phyloP scores from a whole-genome alignment of 176 grass and related monocot genomes.

The Hordeum marinum region DNA sequence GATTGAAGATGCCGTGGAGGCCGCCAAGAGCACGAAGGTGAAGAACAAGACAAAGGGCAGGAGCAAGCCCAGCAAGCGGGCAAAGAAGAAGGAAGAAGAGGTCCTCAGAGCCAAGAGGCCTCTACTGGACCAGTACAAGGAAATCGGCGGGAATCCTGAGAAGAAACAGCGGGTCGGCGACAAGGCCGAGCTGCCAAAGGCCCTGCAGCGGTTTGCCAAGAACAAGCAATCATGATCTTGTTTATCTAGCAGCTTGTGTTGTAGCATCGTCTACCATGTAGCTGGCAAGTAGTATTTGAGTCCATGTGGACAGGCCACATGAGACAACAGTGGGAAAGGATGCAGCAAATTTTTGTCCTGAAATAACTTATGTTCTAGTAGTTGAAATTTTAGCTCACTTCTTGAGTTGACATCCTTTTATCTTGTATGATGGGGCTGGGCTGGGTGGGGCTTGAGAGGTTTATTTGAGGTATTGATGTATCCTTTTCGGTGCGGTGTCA shows the following conservation, averaged over 20 bases:
- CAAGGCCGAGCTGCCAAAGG: slow-evolving; percentile 53
- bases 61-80: slow-evolving; percentile 80
- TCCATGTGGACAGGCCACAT: not conserved
- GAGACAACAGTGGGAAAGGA: not conserved
- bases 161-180: slow-evolving; percentile 51
- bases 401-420: not conserved
- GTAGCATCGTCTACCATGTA: not conserved
- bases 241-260: not conserved
- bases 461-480: not conserved
- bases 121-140: slow-evolving; percentile 47
- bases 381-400: not conserved
- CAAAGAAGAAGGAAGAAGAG: slow-evolving; percentile 71
- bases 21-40: slow-evolving; percentile 41
- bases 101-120: slow-evolving; percentile 71
- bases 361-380: slow-evolving; percentile 3
- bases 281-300: not conserved
- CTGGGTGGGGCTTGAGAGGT: not conserved
- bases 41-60: slow-evolving; percentile 99
- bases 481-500: not conserved
- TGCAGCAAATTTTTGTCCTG: not conserved
- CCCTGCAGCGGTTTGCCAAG: slow-evolving; percentile 66
- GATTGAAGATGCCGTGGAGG: slow-evolving; percentile 55
- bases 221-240: slow-evolving; percentile 29
- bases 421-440: not conserved
- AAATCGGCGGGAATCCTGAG: slow-evolving; percentile 5